Evolutionary conservation across 2,329 filamentous ascomycete species (phyloP), one percentile per base, ranked within the genome.

Genomic region (Parafenestella ontariensis): DNA sequence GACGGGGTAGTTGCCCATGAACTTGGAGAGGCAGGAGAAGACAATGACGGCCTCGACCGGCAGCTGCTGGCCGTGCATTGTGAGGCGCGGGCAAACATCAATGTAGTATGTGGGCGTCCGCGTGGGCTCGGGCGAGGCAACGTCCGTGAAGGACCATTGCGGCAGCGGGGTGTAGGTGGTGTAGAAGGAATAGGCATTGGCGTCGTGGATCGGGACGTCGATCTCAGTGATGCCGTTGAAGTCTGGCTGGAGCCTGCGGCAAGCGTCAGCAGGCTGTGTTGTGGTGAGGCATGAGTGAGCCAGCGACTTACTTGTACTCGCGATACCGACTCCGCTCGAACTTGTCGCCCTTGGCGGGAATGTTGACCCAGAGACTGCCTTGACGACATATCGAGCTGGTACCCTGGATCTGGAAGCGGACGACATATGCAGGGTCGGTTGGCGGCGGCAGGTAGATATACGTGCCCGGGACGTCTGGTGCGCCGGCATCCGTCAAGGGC

Each of bases 311-410:
- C 94, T 91, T 94, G 84, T 90, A 96, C 78, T 96, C 89, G 68
- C 87, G 87, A 76, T 96, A 99, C 29, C 84, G 83, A 69, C 89
- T 83, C 65, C 95, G 88, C 61, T 87, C 84, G 72, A 98, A 99
- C 39, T 87, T 79, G 45, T 86, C 80, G 54, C 89, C 92, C 67
- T 88, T 82, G 57, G 89, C 85, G 7, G 95, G 95, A 56, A 98
- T 90, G 76, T 99, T 99, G 70, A 96, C 89, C 94, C 95, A 99
- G 59, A 99, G 83, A 72, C 91, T 97, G 55, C 96, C 95, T 78
- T 96, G 84, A 64, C 92, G 87, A 77, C 93, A 97, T 81, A 99
- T 95, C 58, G 94, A 96, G 73, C 94, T 96, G 52, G 92, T 94
- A 58, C 95, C 93, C 77, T 97, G 90, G 66, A 97, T 94, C 65